Base-by-base conservation (phyloP, 768 basidiomycete species). In the Dictyophora rubrovolvata region DNA sequence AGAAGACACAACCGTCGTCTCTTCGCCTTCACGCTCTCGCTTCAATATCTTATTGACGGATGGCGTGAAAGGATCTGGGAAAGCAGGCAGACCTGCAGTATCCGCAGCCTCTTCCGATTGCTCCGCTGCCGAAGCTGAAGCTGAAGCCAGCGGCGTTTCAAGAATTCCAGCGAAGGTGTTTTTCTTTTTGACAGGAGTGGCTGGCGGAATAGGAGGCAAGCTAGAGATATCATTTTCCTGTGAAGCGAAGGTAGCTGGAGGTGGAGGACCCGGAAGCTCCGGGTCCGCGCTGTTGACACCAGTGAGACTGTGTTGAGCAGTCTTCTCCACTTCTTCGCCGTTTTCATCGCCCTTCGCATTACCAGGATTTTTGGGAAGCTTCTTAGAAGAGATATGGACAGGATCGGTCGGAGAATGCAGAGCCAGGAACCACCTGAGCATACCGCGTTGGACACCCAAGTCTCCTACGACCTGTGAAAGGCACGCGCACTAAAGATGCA, bases 361-460 rank as follows among this genome's bases (percentile, higher is more conserved):
- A 21, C 55, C 53, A 12, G 63, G 61, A 42, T 53, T 59, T 56
- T 64, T 65, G 21, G 67, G 65, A 23, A 77, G 67, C 65, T 82
- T 84, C 57, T 79, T 69, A 10, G 82, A 79, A 22, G 81, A 80
- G 48, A 84, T 65, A 16, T 68, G 71, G 64, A 79, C 76, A 1
- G 69, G 66, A n/a, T 46, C 59, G n/a, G 48, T 47, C 21, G 61
- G 74, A 6, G 79, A 78, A 68, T 89, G 83, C 17, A 79, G 73
- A 4, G 84, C 75, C 33, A 87, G 71, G 67, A 83, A 77, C 87
- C 87, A 89, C 36, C 83, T 77, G 53, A 84, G 69, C 18, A 88
- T 54, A 20, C 87, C 87, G 18, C 84, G 76, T 66, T 94, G 90
- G 0, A 94, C 86, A 14, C 91, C 91, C 16, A 94, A 77, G 65